Conservation (phyloP, 441 rosid species). For the Rhodomyrtus psidioides region DNA sequence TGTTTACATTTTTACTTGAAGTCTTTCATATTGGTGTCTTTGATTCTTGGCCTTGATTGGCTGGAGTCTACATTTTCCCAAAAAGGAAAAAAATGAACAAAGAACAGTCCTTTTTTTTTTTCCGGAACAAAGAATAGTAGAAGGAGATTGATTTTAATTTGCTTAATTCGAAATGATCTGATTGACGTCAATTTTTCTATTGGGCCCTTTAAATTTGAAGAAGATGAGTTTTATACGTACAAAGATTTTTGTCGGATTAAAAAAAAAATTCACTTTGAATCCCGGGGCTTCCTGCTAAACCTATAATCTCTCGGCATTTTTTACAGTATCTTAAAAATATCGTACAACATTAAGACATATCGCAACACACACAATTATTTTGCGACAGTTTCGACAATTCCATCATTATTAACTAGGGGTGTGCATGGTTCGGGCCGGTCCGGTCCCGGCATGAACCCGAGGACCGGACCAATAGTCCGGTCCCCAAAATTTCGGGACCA, state of each 20-base stretch:
- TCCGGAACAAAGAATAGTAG: accelerated
- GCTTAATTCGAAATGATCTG: not conserved
- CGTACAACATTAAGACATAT: not conserved
- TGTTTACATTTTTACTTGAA: no score
- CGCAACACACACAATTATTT: not conserved
- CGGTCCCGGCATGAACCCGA: no score
- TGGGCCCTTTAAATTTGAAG: not conserved
- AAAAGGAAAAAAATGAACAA: not conserved
- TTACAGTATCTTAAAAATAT: not conserved
- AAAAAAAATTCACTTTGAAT: not conserved
- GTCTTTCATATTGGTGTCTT: not conserved
- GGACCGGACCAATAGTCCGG: no score
- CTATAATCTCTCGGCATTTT: not conserved
- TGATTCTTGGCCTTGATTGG: not conserved
- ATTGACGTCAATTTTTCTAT: not conserved
- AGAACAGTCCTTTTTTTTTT: not conserved
- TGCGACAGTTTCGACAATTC: not conserved
- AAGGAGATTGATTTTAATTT: not conserved
- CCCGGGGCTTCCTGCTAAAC: no score
- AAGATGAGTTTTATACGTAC: not conserved
- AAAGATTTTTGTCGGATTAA: accelerated
- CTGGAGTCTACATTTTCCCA: not conserved
- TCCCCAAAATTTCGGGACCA: no score
- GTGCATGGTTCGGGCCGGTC: no score
- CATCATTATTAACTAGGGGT: no score